A percentile compares a stretch with the other conserved stretches of the same genome.
Evolutionary conservation across 257 asterid species (phyloP).

Genomic region (Solanum sitiens): DNA sequence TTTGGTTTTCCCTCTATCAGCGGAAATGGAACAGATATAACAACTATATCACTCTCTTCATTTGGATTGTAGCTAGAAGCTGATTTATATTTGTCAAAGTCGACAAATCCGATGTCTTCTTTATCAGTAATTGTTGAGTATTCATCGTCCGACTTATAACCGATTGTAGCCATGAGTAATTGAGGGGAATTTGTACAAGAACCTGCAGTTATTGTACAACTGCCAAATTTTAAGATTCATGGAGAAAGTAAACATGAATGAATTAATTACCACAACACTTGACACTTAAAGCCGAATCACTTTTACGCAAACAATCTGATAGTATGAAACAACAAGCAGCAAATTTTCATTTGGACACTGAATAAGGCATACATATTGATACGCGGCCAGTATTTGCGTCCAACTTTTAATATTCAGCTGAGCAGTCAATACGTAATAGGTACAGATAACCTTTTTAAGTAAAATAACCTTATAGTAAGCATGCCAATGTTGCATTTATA

Average conservation of each 20-base stretch:
- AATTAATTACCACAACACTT: background rate
- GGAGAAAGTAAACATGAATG: background rate
- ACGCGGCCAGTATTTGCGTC: background rate
- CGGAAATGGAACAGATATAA: constrained; percentile 73
- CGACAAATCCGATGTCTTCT: constrained; percentile 80
- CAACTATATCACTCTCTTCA: constrained; percentile 45
- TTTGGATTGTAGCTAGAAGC: constrained; percentile 51
- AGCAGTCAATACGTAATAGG: no score
- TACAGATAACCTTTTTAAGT: background rate
- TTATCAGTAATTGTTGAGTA: constrained; percentile 64
- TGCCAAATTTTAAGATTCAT: background rate
- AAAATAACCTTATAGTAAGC: background rate
- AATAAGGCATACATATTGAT: no score
- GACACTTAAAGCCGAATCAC: background rate
- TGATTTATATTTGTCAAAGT: constrained; percentile 38
- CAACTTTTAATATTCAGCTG: background rate
- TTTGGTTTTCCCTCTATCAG: constrained; percentile 47
- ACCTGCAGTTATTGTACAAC: constrained; percentile 12
- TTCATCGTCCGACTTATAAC: constrained; percentile 59
- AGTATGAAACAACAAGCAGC: background rate
- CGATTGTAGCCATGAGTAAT: constrained; percentile 27
- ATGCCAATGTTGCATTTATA: background rate
- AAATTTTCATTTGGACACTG: background rate
- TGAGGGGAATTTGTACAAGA: background rate
- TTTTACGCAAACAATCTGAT: background rate